These are phyloP conservation scores for Phytophthora uliginosa DNA, from an alignment of 352 stramenopile genomes.

Conservation along the genomic window DNA sequence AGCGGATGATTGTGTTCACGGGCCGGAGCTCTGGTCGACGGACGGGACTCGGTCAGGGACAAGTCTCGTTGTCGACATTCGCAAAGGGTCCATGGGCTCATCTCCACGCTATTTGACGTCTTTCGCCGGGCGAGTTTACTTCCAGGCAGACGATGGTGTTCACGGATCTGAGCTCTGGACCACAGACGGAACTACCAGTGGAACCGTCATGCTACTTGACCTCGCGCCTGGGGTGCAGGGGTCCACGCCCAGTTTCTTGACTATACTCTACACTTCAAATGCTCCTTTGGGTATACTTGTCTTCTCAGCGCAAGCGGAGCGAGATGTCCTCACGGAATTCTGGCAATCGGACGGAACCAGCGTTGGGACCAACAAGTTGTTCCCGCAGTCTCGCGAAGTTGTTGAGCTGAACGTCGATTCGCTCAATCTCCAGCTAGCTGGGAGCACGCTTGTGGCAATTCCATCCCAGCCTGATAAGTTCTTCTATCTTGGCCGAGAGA, in stretches of 20 bases:
- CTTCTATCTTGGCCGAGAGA: conserved; percentile 32
- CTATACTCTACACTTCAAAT: conserved; percentile 27
- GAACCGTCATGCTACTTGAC: conserved; percentile 71
- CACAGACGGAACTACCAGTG: conserved; percentile 60
- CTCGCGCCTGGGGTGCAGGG: conserved; percentile 53
- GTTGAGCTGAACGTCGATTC: conserved; percentile 38
- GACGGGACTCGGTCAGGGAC: conserved; percentile 67
- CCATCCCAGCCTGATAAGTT: conserved; percentile 19
- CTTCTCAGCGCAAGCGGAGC: conserved; percentile 52
- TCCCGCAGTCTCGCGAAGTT: conserved; percentile 44
- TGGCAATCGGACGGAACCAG: conserved; percentile 69
- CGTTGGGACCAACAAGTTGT: conserved; percentile 46
- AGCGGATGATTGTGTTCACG: conserved; percentile 85
- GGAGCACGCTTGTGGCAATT: conserved; percentile 19
- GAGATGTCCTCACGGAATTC: conserved; percentile 48
- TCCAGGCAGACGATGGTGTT: conserved; percentile 86
- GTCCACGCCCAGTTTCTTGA: conserved; percentile 55
- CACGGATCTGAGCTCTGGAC: conserved; percentile 86
- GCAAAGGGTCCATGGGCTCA: conserved; percentile 48
- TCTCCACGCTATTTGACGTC: conserved; percentile 62
- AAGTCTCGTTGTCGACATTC: conserved; percentile 72
- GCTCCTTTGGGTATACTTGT: conserved; percentile 10
- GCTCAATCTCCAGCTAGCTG: conserved; percentile 37
- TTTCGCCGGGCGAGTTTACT: conserved; percentile 63
- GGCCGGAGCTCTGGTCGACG: conserved; percentile 84